Conservation (phyloP, 257 asterid species). For the Eustoma russellianum region DNA sequence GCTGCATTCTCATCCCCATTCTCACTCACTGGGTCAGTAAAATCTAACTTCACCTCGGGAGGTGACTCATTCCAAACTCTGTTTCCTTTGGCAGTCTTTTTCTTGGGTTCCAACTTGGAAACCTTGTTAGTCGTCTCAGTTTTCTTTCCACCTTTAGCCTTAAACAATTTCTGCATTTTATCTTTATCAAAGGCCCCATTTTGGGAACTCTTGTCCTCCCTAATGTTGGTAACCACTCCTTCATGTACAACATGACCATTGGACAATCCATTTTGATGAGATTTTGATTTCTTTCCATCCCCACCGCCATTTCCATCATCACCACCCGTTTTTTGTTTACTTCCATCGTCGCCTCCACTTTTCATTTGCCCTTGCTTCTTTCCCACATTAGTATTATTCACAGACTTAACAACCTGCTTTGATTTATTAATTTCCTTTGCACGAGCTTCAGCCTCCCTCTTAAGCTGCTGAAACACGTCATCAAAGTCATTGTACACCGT, state of each 20-base stretch:
- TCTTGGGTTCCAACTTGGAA: slow-evolving; percentile 61
- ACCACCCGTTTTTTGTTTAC: slow-evolving; percentile 65
- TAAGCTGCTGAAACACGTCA: slow-evolving; percentile 70
- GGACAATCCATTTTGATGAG: slow-evolving; percentile 44
- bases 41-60: slow-evolving; percentile 57
- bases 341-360: slow-evolving; percentile 53
- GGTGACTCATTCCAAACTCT: slow-evolving; percentile 90
- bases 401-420: slow-evolving; percentile 55
- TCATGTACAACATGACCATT: slow-evolving; percentile 30
- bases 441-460: slow-evolving; percentile 88
- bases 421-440: slow-evolving; percentile 83
- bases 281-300: slow-evolving; percentile 36
- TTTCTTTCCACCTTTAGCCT: slow-evolving; percentile 71
- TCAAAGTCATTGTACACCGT: slow-evolving; percentile 67
- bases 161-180: slow-evolving; percentile 70
- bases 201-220: slow-evolving; percentile 54
- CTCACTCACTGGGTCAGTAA: slow-evolving; percentile 69
- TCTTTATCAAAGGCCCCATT: slow-evolving; percentile 80
- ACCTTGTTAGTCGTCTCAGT: slow-evolving; percentile 45
- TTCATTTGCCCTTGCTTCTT: slow-evolving; percentile 71
- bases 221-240: slow-evolving; percentile 37
- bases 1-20: no score
- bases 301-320: slow-evolving; percentile 61
- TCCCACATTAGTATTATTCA: slow-evolving; percentile 23
- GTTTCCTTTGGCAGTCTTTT: slow-evolving; percentile 52